Conservation (phyloP, 202 grass and related monocot genomes). For the Cymbopogon flexuosus region DNA sequence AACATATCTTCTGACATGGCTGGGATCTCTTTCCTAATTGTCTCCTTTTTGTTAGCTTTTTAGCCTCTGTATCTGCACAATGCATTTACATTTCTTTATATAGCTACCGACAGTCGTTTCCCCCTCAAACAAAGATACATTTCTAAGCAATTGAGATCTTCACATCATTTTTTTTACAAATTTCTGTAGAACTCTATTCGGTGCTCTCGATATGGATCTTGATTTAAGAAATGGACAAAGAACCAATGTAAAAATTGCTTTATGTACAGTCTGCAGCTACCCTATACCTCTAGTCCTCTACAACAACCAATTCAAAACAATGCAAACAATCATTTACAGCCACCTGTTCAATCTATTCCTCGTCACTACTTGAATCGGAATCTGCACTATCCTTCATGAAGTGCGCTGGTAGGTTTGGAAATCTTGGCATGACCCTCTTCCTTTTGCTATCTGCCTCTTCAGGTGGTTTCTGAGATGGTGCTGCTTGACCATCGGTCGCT, state of each 20-base stretch:
- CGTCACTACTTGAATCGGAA: conserved; percentile 83
- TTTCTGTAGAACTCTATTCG: neutral
- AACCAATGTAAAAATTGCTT: conserved; percentile 43
- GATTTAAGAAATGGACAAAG: conserved; percentile 29
- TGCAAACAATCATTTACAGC: conserved; percentile 50
- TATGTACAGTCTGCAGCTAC: conserved; percentile 71
- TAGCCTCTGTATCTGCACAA: neutral
- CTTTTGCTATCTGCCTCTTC: conserved; percentile 47
- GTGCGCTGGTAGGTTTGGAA: conserved; percentile 76
- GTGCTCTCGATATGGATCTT: neutral
- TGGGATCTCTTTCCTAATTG: neutral
- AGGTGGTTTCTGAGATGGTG: conserved; percentile 42
- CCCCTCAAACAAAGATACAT: neutral
- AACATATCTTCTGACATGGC: neutral
- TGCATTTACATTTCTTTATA: neutral
- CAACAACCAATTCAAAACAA: conserved; percentile 52
- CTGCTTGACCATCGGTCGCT: conserved; percentile 22
- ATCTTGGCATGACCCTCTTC: conserved; percentile 73
- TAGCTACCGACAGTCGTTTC: neutral
- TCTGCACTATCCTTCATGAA: conserved; percentile 66
- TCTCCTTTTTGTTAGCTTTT: neutral
- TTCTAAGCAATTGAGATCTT: neutral
- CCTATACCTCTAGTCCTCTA: conserved; percentile 39
- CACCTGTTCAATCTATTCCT: conserved; percentile 41
- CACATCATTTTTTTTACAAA: conserved; percentile 28